Evolutionary conservation across 805 yeast genomes (phyloP).

Genomic region (Myxozyma mucilagina): DNA sequence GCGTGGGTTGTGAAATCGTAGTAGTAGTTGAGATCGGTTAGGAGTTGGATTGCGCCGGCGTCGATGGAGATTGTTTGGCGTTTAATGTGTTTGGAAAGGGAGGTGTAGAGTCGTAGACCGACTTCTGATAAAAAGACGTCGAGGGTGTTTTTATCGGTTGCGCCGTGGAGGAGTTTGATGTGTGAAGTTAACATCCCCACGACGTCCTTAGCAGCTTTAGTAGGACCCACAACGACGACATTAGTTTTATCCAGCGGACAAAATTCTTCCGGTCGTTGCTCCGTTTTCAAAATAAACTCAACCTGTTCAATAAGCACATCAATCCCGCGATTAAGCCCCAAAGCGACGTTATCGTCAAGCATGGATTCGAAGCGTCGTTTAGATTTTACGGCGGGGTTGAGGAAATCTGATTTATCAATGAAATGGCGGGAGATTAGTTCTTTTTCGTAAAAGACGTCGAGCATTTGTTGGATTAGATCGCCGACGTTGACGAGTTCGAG

Average conservation of each 20-base stretch:
- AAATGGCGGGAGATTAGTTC: slow-evolving; percentile 62
- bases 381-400: slow-evolving; percentile 71
- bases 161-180: slow-evolving; percentile 68
- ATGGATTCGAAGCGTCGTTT: slow-evolving; percentile 79
- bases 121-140: slow-evolving; percentile 95
- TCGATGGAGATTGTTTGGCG: slow-evolving; percentile 67
- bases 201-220: slow-evolving; percentile 65
- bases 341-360: slow-evolving; percentile 87
- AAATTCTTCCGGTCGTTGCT: slow-evolving; percentile 42
- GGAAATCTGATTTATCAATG: slow-evolving; percentile 73
- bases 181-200: slow-evolving; percentile 67
- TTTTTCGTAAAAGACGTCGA: slow-evolving; percentile 84
- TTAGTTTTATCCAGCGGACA: not conserved
- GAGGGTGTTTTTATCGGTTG: slow-evolving; percentile 82
- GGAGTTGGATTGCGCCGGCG: slow-evolving; percentile 66
- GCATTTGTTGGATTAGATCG: slow-evolving; percentile 88
- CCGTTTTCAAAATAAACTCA: slow-evolving; percentile 56
- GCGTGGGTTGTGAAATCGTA: slow-evolving; percentile 60
- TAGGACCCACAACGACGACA: slow-evolving; percentile 47
- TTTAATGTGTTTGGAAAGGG: slow-evolving; percentile 75
- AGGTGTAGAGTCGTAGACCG: slow-evolving; percentile 78
- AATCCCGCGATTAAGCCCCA: slow-evolving; percentile 89
- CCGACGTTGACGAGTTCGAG: slow-evolving; percentile 91
- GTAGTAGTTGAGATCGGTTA: slow-evolving; percentile 73
- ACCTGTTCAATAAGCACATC: slow-evolving; percentile 84